These are phyloP conservation scores for Rhizopogon vesiculosus DNA, from an alignment of 768 basidiomycete species.

Conservation along the genomic window DNA sequence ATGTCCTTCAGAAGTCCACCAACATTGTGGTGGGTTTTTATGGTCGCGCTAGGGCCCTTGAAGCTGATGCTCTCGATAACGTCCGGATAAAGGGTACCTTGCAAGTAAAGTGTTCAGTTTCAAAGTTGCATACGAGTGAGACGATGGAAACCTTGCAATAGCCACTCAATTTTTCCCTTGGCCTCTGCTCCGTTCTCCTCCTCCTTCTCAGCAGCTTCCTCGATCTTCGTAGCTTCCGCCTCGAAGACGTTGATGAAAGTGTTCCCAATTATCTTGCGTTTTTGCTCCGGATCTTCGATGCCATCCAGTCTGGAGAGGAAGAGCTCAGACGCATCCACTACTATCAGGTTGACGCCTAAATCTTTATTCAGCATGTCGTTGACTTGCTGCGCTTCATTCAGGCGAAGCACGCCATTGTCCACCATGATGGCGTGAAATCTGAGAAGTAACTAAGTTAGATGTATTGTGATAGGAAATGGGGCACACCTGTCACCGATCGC, in stretches of 20 bases:
- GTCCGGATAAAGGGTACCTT: constrained; percentile 94
- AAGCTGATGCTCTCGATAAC: constrained; percentile 99
- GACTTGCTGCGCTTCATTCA: constrained; percentile 89
- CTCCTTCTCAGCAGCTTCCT: constrained; percentile 74
- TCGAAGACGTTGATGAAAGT: constrained; percentile 99
- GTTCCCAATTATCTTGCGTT: constrained; percentile 98
- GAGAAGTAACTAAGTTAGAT: constrained; percentile 1
- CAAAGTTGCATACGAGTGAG: too few species aligned
- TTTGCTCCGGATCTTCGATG: constrained; percentile 93
- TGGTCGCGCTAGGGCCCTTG: constrained; percentile 97
- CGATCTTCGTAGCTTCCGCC: constrained; percentile 86
- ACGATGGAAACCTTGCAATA: constrained; percentile 52
- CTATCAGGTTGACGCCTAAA: constrained; percentile 93
- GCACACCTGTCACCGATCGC: constrained; percentile 92
- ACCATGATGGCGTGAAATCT: constrained; percentile 99
- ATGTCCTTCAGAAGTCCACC: constrained; percentile 95
- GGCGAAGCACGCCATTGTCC: constrained; percentile 93
- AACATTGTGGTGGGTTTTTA: constrained; percentile 99
- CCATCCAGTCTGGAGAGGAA: constrained; percentile 88
- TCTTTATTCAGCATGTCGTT: constrained; percentile 89
- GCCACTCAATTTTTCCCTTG: constrained; percentile 94
- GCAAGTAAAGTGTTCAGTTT: too few species aligned
- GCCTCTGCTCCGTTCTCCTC: constrained; percentile 59
- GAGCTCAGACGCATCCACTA: constrained; percentile 91
- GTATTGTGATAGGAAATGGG: background rate